phyloP scores from a whole-genome alignment of 768 basidiomycete genomes.

The Vararia minispora region DNA sequence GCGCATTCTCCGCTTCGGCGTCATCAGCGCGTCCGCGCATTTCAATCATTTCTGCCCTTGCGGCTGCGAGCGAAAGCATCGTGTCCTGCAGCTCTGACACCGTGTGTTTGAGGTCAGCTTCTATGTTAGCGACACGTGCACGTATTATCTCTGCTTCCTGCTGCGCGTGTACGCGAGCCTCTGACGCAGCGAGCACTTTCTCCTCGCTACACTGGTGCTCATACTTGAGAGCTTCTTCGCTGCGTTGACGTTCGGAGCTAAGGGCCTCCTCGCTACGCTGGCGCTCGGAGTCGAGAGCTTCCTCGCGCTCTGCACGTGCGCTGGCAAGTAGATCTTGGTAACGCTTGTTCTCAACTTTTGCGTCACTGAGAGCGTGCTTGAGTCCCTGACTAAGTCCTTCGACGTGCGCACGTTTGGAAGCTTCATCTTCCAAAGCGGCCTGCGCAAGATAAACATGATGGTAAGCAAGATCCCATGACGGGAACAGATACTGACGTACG shows the following conservation, averaged over 20 bases:
- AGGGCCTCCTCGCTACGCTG: slow-evolving; percentile 7
- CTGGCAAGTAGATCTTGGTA: slow-evolving; percentile 7
- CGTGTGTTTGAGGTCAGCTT: slow-evolving; percentile 11
- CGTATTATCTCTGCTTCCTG: slow-evolving; percentile 11
- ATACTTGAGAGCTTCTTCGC: slow-evolving; percentile 8
- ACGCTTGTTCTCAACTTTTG: slow-evolving; percentile 6
- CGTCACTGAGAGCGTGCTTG: too few relatives aligned
- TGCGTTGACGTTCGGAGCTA: slow-evolving; percentile 10
- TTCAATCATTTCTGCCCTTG: slow-evolving; percentile 14
- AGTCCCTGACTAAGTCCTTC: too few relatives aligned
- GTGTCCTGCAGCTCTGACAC: slow-evolving; percentile 14
- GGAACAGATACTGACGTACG: slow-evolving; percentile 20
- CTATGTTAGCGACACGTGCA: slow-evolving; percentile 6
- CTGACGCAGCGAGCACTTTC: slow-evolving; percentile 10
- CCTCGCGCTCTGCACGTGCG: slow-evolving; percentile 8
- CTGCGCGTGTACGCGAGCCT: slow-evolving; percentile 6
- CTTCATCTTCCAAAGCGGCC: slow-evolving; percentile 10
- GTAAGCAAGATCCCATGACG: too few relatives aligned
- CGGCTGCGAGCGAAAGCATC: slow-evolving; percentile 12
- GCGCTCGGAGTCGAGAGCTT: slow-evolving; percentile 8
- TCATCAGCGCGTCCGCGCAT: slow-evolving; percentile 14
- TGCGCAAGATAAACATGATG: too few relatives aligned
- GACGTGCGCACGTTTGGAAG: too few relatives aligned
- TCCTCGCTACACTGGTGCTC: slow-evolving; percentile 4
- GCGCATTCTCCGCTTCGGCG: slow-evolving; percentile 15